A percentile compares a stretch with the other conserved stretches of the same genome.
Evolutionary conservation across 805 yeast species (phyloP).

Genomic region (Saccharomycopsis malanga): DNA sequence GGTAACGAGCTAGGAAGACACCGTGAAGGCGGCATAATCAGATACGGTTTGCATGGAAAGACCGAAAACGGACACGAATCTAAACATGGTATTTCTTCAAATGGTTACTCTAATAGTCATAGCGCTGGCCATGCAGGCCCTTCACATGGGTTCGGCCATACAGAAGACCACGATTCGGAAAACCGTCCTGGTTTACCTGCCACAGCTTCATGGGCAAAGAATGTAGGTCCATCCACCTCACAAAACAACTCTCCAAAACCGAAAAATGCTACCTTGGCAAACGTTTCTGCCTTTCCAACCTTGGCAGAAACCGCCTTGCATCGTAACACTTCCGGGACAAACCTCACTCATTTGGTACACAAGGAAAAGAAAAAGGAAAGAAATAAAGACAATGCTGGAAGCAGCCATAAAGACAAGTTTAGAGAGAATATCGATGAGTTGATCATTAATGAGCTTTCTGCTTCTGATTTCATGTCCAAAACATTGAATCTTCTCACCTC

Average conservation of each 20-base stretch:
- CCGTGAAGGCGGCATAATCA: slow-evolving; percentile 25
- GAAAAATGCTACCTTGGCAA: slow-evolving; percentile 27
- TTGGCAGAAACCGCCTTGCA: slow-evolving; percentile 40
- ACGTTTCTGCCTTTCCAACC: slow-evolving; percentile 53
- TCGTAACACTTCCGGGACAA: slow-evolving; percentile 28
- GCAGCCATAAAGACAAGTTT: slow-evolving; percentile 30
- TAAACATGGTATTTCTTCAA: not conserved
- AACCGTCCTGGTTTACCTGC: slow-evolving; percentile 51
- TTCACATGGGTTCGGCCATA: slow-evolving; percentile 1
- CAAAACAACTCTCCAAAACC: slow-evolving; percentile 24
- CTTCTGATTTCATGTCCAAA: slow-evolving; percentile 42
- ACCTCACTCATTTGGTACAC: slow-evolving; percentile 15
- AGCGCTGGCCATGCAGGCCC: not conserved
- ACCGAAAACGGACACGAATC: not conserved
- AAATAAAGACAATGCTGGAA: slow-evolving; percentile 28
- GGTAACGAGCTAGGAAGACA: slow-evolving; percentile 39
- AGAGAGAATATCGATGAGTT: slow-evolving; percentile 41
- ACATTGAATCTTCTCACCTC: slow-evolving; percentile 36
- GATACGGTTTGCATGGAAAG: slow-evolving; percentile 28
- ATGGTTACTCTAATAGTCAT: not conserved
- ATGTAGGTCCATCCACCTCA: slow-evolving; percentile 25
- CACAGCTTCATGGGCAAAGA: slow-evolving; percentile 61
- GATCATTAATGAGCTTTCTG: slow-evolving; percentile 39
- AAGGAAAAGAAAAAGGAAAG: slow-evolving; percentile 28
- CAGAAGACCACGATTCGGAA: not conserved